These are phyloP conservation scores for Suillus spraguei DNA, from an alignment of 768 basidiomycete species.

Conservation along the genomic window DNA sequence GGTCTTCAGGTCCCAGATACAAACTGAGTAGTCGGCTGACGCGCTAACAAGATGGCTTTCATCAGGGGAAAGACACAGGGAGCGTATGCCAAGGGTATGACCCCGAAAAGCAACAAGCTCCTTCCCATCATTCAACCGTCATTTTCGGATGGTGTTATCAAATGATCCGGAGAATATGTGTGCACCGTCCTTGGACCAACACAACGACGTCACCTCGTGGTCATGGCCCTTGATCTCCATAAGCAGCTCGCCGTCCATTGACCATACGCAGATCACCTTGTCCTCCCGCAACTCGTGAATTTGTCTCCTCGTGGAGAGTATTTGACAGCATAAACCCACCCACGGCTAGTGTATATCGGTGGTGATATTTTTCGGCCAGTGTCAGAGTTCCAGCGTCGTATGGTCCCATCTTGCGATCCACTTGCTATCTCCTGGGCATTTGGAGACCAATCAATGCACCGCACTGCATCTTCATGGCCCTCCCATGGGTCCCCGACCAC, in stretches of 20 bases:
- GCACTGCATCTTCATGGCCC: slow-evolving; percentile 4
- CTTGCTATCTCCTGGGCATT: slow-evolving; percentile 17
- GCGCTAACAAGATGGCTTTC: too few relatives aligned
- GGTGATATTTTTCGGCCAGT: neutral
- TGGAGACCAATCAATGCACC: slow-evolving; percentile 16
- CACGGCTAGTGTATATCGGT: neutral
- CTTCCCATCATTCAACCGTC: neutral
- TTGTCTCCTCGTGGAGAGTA: neutral
- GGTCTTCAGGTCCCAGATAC: too few relatives aligned
- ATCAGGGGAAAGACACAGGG: neutral
- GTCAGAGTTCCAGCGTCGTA: slow-evolving; percentile 18
- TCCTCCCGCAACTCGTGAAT: neutral
- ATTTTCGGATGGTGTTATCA: neutral
- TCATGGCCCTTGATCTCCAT: neutral
- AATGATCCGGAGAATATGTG: neutral
- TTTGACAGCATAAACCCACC: neutral
- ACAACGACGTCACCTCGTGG: neutral
- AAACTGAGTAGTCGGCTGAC: too few relatives aligned
- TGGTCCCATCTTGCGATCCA: slow-evolving; percentile 14
- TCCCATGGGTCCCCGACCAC: neutral
- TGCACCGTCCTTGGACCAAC: neutral
- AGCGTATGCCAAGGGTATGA: neutral
- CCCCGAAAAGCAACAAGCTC: neutral
- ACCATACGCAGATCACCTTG: too few relatives aligned
- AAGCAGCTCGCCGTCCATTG: neutral